Base-by-base conservation (phyloP, 345 rosid species). In the Trapa incisa region DNA sequence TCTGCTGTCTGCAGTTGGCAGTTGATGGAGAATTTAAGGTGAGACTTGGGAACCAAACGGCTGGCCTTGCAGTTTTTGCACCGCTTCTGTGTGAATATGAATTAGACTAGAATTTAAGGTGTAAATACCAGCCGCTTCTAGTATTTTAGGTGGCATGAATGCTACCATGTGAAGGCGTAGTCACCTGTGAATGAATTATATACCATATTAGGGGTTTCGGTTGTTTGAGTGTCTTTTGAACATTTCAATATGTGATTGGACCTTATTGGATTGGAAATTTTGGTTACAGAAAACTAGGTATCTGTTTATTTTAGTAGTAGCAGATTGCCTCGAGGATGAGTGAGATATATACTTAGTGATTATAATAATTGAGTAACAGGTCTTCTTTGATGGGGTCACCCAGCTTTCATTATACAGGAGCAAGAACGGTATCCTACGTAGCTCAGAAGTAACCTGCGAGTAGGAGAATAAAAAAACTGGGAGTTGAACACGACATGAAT, bases 401-500 rank as follows among this genome's bases (percentile, higher is more conserved):
- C 29, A 22, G 29, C 29, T 22, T 22, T 22, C 29, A 22, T 22
- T 22, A 22, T 22, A 22, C 29, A 22, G 29, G 29, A 22, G 29
- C 29, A 22, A 22, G 29, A 22, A 22, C 29, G 29, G 29, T 22
- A 22, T 22, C 29, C 29, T 22, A 22, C 29, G 29, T 22, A 22
- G 29, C 29, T 0, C 29, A 0, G 29, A n/a, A n/a, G n/a, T n/a
- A n/a, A n/a, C n/a, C n/a, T n/a, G n/a, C n/a, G n/a, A n/a, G n/a
- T n/a, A n/a, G n/a, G n/a, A n/a, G n/a, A 45, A 10, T 1, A 0
- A 45, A 45, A 45, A 45, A 45, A 0, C n/a, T n/a, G n/a, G 65
- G 5, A 1, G 0, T 80, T 83, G 97, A 90, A 88, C 89, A 88
- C 85, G 87, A 86, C 96, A 88, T 85, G 84, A 84, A 88, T 86